These are phyloP conservation scores for Ceratobasidium sp. DNA, from an alignment of 1,284 basidiomycete genomes.

Conservation along the genomic window DNA sequence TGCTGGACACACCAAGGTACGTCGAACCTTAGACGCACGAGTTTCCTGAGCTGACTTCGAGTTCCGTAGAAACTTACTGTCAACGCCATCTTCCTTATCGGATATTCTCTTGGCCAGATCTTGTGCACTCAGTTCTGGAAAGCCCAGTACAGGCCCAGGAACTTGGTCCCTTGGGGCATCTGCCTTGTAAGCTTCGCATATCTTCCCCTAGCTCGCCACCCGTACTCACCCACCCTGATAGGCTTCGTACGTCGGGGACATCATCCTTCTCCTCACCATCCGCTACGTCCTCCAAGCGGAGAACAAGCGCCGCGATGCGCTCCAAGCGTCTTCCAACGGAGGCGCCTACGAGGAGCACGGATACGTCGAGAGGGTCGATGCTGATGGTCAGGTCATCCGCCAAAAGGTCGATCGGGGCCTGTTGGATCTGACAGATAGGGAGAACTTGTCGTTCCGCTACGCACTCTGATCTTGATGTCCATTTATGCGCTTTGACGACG, in stretches of 20 bases:
- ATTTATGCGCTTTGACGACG: too few species aligned
- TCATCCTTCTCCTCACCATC: conserved; percentile 50
- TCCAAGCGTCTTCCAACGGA: conserved; percentile 46
- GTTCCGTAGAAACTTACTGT: conserved; percentile 51
- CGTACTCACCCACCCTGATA: background rate
- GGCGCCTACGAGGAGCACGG: conserved; percentile 52
- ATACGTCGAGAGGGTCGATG: conserved; percentile 51
- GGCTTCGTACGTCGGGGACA: conserved; percentile 50
- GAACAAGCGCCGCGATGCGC: conserved; percentile 53
- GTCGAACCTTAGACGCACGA: conserved; percentile 9
- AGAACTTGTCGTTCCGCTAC: conserved; percentile 54
- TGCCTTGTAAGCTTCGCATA: conserved; percentile 48
- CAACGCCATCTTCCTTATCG: conserved; percentile 56
- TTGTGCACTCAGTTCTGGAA: conserved; percentile 55
- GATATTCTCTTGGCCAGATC: conserved; percentile 55
- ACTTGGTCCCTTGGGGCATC: conserved; percentile 53
- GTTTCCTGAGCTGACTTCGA: conserved; percentile 8
- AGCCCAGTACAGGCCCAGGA: conserved; percentile 51
- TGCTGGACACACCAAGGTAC: conserved; percentile 57
- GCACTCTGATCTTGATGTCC: conserved; percentile 49
- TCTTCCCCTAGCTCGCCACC: background rate
- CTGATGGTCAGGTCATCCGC: conserved; percentile 49
- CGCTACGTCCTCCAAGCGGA: conserved; percentile 50
- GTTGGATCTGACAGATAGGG: conserved; percentile 53
- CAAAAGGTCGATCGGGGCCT: conserved; percentile 51